Conservation (phyloP, 192 early-diverging fungal genomes). For the Chytriomyces sp. region DNA sequence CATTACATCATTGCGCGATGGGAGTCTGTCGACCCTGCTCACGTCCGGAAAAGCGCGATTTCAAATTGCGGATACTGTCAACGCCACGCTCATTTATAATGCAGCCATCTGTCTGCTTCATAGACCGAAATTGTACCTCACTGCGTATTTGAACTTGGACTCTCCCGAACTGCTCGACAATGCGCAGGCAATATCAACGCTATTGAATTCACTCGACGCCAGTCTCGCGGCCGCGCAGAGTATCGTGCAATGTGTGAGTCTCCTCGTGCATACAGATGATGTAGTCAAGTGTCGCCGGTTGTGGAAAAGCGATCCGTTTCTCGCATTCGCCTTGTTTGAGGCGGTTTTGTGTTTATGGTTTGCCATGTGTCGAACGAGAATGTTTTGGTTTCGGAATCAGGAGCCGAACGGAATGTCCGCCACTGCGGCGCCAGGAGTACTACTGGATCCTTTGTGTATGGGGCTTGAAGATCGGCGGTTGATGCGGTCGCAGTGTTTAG, state of each 20-base stretch:
- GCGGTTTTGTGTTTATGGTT: not conserved
- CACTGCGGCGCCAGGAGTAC: not conserved
- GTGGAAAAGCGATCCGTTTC: not conserved
- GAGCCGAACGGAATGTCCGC: not conserved
- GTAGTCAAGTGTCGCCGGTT: not conserved
- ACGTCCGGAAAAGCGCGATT: not conserved
- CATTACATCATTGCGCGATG: not conserved
- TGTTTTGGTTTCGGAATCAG: not conserved
- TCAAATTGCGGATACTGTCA: not conserved
- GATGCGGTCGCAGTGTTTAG: not conserved
- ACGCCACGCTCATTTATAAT: not conserved
- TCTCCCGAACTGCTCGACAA: not conserved
- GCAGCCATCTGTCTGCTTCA: conserved; percentile 6
- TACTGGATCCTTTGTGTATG: not conserved
- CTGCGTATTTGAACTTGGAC: not conserved
- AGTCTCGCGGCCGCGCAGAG: not conserved
- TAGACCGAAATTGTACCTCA: not conserved
- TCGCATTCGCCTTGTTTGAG: conserved; percentile 3
- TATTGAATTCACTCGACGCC: not conserved
- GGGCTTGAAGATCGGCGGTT: not conserved
- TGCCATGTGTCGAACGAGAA: not conserved
- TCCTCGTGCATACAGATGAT: not conserved
- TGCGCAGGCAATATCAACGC: not conserved
- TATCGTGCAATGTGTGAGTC: not conserved
- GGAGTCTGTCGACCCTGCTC: not conserved